phyloP scores from a whole-genome alignment of 129 eudicot species.

The Oenanthe sinensis region DNA sequence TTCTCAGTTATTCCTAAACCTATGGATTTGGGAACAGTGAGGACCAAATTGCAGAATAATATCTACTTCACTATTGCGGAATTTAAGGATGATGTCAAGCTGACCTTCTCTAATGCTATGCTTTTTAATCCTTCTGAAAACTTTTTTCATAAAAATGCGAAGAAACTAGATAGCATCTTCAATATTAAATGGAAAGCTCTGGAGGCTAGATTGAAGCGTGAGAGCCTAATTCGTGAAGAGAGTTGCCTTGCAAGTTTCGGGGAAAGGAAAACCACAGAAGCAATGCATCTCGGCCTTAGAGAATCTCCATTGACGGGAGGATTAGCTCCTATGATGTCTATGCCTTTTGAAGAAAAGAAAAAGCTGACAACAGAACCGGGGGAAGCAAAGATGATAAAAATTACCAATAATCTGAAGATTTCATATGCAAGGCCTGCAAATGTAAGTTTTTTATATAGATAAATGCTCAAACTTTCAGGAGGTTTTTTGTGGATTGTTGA shows the following conservation, averaged over 20 bases:
- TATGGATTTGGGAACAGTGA: conserved; percentile 72
- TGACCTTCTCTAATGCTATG: conserved; percentile 73
- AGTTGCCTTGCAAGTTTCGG: neutral
- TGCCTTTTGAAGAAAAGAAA: conserved; percentile 34
- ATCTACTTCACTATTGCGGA: conserved; percentile 38
- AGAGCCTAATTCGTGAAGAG: conserved; percentile 12
- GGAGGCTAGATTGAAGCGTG: conserved; percentile 26
- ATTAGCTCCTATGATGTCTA: conserved; percentile 14
- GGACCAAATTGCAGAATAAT: conserved; percentile 33
- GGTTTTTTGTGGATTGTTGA: neutral
- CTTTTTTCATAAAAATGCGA: conserved; percentile 34
- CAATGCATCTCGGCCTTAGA: neutral
- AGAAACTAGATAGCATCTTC: conserved; percentile 30
- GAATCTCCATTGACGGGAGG: conserved; percentile 3
- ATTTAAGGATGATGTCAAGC: conserved; percentile 55
- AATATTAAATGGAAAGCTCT: conserved; percentile 36
- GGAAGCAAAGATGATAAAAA: conserved; percentile 23
- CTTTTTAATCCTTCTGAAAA: conserved; percentile 45
- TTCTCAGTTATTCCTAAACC: conserved; percentile 47
- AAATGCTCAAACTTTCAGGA: neutral
- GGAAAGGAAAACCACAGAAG: conserved; percentile 19
- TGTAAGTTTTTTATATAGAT: conserved; percentile 14
- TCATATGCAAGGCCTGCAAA: conserved; percentile 21
- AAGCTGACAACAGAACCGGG: conserved; percentile 33
- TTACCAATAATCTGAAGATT: conserved; percentile 23